Percentiles rank a stretch among this genome's conserved stretches.
These are phyloP conservation scores for Tilletia walkeri DNA, from an alignment of 1,284 basidiomycete species.

Conservation along the genomic window DNA sequence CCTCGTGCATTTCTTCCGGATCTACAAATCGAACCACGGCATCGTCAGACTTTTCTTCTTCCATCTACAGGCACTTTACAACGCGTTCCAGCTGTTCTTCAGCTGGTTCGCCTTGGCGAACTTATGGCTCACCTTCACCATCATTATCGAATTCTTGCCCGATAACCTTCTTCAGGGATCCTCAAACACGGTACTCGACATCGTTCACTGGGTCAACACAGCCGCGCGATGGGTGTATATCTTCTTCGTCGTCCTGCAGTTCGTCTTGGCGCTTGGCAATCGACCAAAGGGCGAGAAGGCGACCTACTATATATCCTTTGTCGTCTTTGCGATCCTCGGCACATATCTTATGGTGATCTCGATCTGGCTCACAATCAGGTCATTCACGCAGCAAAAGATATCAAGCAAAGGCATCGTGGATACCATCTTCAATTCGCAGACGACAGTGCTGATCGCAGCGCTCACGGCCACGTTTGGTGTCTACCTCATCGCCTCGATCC, in stretches of 20 bases:
- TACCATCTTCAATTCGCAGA: conserved; percentile 42
- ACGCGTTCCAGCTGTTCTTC: conserved; percentile 83
- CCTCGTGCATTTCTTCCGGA: conserved; percentile 83
- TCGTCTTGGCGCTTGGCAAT: conserved; percentile 86
- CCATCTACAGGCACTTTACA: conserved; percentile 89
- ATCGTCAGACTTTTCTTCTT: conserved; percentile 87
- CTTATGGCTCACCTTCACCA: conserved; percentile 90
- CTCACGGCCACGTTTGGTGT: conserved; percentile 53
- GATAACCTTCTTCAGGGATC: conserved; percentile 68
- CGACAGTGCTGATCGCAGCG: conserved; percentile 49
- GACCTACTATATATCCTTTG: conserved; percentile 77
- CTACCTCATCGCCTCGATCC: conserved; percentile 72
- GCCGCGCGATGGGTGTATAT: conserved; percentile 83
- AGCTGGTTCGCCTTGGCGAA: conserved; percentile 91
- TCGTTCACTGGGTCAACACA: conserved; percentile 71
- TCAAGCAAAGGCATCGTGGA: conserved; percentile 24
- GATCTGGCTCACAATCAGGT: conserved; percentile 50
- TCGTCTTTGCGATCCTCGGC: conserved; percentile 60
- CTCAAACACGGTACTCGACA: conserved; percentile 67
- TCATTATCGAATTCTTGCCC: conserved; percentile 87
- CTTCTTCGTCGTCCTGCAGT: conserved; percentile 81
- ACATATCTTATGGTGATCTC: conserved; percentile 49
- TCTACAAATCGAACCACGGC: conserved; percentile 80
- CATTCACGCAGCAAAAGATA: conserved; percentile 28
- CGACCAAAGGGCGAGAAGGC: conserved; percentile 84